phyloP scores from a whole-genome alignment of 441 rosid species.

The Pelargonium citronellum region DNA sequence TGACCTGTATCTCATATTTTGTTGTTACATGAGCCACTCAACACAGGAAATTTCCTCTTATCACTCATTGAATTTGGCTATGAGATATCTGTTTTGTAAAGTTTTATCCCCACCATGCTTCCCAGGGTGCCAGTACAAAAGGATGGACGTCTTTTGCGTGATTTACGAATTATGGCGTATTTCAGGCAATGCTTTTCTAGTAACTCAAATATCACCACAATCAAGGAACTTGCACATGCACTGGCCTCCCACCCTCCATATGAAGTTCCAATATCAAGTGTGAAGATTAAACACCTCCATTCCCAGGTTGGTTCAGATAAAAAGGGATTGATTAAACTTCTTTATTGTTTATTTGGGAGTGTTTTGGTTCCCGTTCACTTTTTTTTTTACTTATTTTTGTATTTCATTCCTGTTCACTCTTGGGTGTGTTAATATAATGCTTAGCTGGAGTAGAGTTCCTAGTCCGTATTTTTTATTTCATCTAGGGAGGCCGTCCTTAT shows the following conservation, averaged over 20 bases:
- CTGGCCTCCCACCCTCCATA: constrained; percentile 81
- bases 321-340: constrained; percentile 12
- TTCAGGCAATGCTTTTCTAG: constrained; percentile 72
- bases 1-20: no score
- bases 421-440: background rate
- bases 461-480: background rate
- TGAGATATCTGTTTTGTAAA: constrained; percentile 2
- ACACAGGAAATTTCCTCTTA: no score
- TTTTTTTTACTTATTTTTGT: background rate
- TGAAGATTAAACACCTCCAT: constrained; percentile 75
- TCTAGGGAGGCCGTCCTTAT: constrained; percentile 14
- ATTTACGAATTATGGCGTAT: constrained; percentile 66
- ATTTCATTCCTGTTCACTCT: constrained; percentile 6
- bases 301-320: constrained; percentile 54
- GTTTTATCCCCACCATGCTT: constrained; percentile 12
- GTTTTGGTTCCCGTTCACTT: background rate
- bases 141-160: constrained; percentile 64
- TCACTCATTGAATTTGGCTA: no score
- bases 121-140: constrained; percentile 53
- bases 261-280: constrained; percentile 67
- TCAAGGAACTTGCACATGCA: constrained; percentile 78
- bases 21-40: no score
- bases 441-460: background rate
- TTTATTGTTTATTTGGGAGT: constrained; percentile 6
- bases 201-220: constrained; percentile 49